phyloP scores from a whole-genome alignment of 2,329 filamentous ascomycete genomes.

The Plenodomus tracheiphilus region DNA sequence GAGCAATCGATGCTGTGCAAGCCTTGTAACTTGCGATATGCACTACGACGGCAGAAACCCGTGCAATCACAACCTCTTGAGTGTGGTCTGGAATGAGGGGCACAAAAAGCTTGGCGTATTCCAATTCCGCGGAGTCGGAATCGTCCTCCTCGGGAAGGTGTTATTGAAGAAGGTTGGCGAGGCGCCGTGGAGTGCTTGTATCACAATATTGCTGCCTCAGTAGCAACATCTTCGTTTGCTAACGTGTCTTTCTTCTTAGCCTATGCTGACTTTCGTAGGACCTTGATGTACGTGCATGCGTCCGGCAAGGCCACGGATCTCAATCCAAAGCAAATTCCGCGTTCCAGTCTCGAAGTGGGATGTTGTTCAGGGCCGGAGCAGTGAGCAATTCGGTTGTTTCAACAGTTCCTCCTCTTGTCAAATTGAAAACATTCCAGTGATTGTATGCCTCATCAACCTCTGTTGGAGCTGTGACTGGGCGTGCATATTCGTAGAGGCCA shows the following conservation, averaged over 20 bases:
- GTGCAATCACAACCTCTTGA: too few species aligned
- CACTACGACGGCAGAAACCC: too few species aligned
- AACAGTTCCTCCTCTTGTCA: constrained; percentile 9
- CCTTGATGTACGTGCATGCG: constrained; percentile 1
- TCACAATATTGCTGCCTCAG: neutral
- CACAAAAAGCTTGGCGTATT: neutral
- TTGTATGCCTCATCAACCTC: constrained; percentile 34
- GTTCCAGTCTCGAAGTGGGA: constrained; percentile 38
- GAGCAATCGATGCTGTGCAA: neutral
- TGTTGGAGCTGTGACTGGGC: constrained; percentile 7
- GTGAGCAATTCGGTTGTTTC: neutral
- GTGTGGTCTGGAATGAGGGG: neutral
- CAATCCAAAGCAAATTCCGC: constrained; percentile 34
- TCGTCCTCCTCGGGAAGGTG: neutral
- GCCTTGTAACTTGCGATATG: neutral
- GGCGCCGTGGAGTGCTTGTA: neutral
- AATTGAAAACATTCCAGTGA: constrained; percentile 36
- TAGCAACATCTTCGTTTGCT: neutral
- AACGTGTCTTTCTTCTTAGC: neutral
- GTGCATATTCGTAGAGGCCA: constrained; percentile 18
- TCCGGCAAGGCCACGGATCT: constrained; percentile 1
- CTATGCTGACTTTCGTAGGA: neutral
- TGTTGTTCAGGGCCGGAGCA: neutral
- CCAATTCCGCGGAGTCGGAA: neutral
- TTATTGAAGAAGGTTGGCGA: neutral